phyloP scores from a whole-genome alignment of 1,284 basidiomycete species.

The Microbotryomycetes sp. region DNA sequence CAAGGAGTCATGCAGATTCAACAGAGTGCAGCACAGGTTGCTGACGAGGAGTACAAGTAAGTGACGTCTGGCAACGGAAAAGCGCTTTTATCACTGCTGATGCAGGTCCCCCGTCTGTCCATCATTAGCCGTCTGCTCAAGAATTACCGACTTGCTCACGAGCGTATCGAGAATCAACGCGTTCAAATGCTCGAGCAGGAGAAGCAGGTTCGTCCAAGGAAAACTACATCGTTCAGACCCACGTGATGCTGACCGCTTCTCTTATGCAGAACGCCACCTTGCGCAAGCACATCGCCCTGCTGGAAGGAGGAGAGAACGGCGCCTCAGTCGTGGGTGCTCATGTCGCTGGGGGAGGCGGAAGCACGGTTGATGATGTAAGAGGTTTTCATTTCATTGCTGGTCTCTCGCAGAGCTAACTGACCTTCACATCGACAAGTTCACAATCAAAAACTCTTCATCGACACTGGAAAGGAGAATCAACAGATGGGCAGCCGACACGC shows the following conservation, averaged over 20 bases:
- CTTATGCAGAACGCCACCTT: conserved; percentile 53
- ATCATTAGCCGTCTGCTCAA: conserved; percentile 28
- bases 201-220: conserved; percentile 47
- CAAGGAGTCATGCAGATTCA: not conserved
- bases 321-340: conserved; percentile 27
- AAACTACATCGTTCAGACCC: not conserved
- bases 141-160: conserved; percentile 66
- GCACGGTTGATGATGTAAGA: conserved; percentile 30
- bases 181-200: conserved; percentile 71
- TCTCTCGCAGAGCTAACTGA: no score
- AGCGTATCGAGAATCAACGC: conserved; percentile 73
- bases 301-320: conserved; percentile 55
- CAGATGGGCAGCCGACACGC: conserved; percentile 67
- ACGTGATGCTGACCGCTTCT: not conserved
- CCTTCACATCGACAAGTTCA: conserved; percentile 66
- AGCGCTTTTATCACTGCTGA: not conserved
- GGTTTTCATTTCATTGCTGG: not conserved
- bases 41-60: conserved; percentile 34
- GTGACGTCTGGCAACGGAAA: not conserved
- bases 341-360: conserved; percentile 24
- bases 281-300: conserved; percentile 58
- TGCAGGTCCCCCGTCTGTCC: not conserved
- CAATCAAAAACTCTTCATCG: conserved; percentile 59
- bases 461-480: conserved; percentile 70
- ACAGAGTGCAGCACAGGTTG: conserved; percentile 9